Evolutionary conservation across 129 eudicot species (phyloP).

Genomic region (Flaveria bidentis): DNA sequence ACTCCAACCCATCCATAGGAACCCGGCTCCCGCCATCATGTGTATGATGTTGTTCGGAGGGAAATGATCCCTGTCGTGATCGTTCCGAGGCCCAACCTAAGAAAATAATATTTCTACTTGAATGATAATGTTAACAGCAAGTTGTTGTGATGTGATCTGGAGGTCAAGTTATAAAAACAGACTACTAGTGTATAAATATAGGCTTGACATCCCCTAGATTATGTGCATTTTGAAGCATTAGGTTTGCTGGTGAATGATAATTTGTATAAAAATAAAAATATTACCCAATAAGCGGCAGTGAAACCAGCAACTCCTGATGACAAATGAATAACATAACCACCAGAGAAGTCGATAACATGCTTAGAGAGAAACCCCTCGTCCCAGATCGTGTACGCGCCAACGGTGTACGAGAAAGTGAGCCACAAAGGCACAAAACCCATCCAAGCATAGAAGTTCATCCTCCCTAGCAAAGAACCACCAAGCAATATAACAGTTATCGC

Average conservation of each 20-base stretch:
- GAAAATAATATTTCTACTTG: background rate
- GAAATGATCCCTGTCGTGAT: conserved; percentile 60
- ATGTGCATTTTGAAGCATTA: no score
- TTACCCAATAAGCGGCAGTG: conserved; percentile 86
- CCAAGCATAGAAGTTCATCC: conserved; percentile 84
- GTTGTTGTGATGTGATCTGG: no score
- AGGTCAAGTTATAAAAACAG: no score
- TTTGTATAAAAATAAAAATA: conserved; percentile 6
- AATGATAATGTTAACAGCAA: background rate
- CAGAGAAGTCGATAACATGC: conserved; percentile 61
- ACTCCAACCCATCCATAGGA: conserved; percentile 84
- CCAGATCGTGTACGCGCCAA: conserved; percentile 74
- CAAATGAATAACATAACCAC: conserved; percentile 77
- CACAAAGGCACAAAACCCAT: conserved; percentile 72
- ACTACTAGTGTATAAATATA: no score
- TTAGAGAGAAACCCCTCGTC: conserved; percentile 48
- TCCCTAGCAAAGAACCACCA: conserved; percentile 68
- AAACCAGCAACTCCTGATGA: conserved; percentile 86
- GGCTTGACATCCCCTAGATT: no score
- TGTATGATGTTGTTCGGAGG: conserved; percentile 87
- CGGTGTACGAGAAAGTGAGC: conserved; percentile 68
- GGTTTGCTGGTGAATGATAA: no score
- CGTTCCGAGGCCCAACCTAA: conserved; percentile 78
- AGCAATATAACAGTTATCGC: conserved; percentile 67
- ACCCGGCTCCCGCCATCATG: conserved; percentile 82